Conservation (phyloP, 768 basidiomycete species). For the Tricholoma furcatifolium region DNA sequence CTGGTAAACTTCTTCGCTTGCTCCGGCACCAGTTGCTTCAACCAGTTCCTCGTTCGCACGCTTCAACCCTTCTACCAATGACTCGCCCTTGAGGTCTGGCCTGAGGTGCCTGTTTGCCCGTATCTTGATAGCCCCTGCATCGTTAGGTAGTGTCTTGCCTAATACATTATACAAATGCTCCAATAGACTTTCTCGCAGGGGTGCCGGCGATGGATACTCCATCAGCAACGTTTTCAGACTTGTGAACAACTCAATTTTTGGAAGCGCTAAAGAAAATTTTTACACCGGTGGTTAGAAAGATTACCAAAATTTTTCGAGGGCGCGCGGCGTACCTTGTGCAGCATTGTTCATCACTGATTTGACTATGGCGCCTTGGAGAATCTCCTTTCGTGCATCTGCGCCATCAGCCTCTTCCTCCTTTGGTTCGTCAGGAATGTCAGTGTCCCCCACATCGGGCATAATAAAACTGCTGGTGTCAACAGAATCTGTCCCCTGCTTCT, state of each 20-base stretch:
- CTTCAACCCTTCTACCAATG: constrained; percentile 36
- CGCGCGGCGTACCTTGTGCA: constrained; percentile 52
- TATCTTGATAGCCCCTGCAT: constrained; percentile 36
- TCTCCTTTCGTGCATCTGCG: constrained; percentile 57
- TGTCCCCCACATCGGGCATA: constrained; percentile 20
- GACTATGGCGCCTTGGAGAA: constrained; percentile 80
- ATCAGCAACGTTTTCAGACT: constrained; percentile 35
- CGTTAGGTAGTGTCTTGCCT: constrained; percentile 27
- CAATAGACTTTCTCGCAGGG: constrained; percentile 34
- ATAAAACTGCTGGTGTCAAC: constrained; percentile 23
- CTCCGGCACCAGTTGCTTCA: constrained; percentile 17
- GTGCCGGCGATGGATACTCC: constrained; percentile 34
- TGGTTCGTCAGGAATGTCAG: constrained; percentile 20
- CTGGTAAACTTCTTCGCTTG: constrained; percentile 26
- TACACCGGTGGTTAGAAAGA: not conserved
- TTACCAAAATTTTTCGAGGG: not conserved
- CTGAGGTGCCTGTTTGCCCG: constrained; percentile 32
- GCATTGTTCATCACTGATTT: constrained; percentile 76
- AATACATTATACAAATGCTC: constrained; percentile 39
- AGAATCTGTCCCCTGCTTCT: not conserved
- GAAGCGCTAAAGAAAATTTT: constrained; percentile 32
- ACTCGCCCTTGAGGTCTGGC: constrained; percentile 28
- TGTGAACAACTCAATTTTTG: constrained; percentile 40
- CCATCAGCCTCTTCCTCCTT: constrained; percentile 41
- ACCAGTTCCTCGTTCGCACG: constrained; percentile 39